These are phyloP conservation scores for Euphorbia celastroides DNA, from an alignment of 441 rosid species.

Conservation along the genomic window DNA sequence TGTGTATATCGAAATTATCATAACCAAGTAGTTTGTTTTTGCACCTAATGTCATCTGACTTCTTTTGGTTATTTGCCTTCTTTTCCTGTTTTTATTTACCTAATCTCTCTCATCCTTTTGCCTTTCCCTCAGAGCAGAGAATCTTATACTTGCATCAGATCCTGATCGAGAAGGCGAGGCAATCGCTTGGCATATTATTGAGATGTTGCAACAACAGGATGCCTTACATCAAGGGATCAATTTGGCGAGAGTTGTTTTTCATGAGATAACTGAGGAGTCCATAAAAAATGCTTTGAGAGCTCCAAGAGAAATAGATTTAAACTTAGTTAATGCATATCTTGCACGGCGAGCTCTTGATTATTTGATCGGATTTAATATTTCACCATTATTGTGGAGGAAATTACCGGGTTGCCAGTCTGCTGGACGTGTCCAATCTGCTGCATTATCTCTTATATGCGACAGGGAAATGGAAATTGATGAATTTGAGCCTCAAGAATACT, in stretches of 20 bases:
- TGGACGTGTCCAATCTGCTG: conserved; percentile 98
- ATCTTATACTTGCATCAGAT: conserved; percentile 95
- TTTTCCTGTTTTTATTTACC: conserved; percentile 21
- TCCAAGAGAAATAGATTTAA: conserved; percentile 78
- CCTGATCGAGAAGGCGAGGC: conserved; percentile 99
- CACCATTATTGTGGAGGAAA: conserved; percentile 95
- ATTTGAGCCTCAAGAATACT: conserved; percentile 79
- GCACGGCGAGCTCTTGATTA: conserved; percentile 98
- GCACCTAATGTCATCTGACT: conserved; percentile 10
- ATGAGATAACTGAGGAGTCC: conserved; percentile 90
- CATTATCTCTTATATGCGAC: conserved; percentile 83
- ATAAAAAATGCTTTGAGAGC: conserved; percentile 71
- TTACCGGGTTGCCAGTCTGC: conserved; percentile 98
- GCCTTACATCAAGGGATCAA: conserved; percentile 64
- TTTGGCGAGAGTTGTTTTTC: conserved; percentile 89
- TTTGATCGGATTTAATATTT: conserved; percentile 89
- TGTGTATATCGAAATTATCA: neutral
- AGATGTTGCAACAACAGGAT: conserved; percentile 96
- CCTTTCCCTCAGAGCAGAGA: conserved; percentile 78
- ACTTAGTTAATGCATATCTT: conserved; percentile 91
- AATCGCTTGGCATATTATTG: conserved; percentile 98
- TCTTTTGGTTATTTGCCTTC: conserved; percentile 15
- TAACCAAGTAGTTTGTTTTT: neutral
- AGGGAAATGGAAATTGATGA: conserved; percentile 91
- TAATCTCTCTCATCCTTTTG: conserved; percentile 34